These are phyloP conservation scores for sorghum (Sorghum bicolor) DNA, from an alignment of 176 grass and related monocot genomes.

Conservation along the genomic window DNA sequence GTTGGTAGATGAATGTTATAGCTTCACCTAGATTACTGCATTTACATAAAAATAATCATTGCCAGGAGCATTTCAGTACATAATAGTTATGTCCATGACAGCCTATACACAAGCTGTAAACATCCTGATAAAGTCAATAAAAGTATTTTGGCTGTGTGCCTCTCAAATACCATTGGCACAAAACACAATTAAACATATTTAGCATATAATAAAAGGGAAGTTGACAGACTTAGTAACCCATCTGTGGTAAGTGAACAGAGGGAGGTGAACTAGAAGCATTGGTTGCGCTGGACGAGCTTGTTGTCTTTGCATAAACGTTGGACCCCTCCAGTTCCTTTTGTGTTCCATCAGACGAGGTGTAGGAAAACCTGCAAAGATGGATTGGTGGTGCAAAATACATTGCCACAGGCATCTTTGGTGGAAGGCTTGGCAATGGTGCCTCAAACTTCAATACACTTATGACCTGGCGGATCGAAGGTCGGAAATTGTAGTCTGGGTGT, in stretches of 20 bases:
- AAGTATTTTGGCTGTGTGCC: constrained; percentile 4
- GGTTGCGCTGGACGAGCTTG: constrained; percentile 35
- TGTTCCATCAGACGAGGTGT: constrained; percentile 39
- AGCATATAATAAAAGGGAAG: background rate
- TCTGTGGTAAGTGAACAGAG: constrained; percentile 23
- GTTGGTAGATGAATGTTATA: background rate
- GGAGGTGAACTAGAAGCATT: constrained; percentile 32
- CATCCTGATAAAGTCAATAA: constrained; percentile 4
- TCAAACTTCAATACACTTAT: constrained; percentile 56
- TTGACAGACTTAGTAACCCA: constrained; percentile 20
- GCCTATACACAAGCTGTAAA: constrained; percentile 7
- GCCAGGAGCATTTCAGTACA: constrained; percentile 9
- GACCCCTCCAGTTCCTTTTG: constrained; percentile 12
- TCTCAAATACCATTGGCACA: constrained; percentile 23
- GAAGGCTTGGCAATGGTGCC: constrained; percentile 48
- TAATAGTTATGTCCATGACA: constrained; percentile 12
- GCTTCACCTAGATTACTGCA: background rate
- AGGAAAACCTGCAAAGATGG: constrained; percentile 45
- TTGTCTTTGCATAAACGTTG: constrained; percentile 19
- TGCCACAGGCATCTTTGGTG: constrained; percentile 59
- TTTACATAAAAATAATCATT: background rate
- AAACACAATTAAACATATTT: constrained; percentile 16
- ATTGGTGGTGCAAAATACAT: constrained; percentile 54
- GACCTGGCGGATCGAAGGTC: constrained; percentile 52
- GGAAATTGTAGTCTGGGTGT: constrained; percentile 49